Conservation (phyloP, 768 basidiomycete species). For the Termitomyces sp. region DNA sequence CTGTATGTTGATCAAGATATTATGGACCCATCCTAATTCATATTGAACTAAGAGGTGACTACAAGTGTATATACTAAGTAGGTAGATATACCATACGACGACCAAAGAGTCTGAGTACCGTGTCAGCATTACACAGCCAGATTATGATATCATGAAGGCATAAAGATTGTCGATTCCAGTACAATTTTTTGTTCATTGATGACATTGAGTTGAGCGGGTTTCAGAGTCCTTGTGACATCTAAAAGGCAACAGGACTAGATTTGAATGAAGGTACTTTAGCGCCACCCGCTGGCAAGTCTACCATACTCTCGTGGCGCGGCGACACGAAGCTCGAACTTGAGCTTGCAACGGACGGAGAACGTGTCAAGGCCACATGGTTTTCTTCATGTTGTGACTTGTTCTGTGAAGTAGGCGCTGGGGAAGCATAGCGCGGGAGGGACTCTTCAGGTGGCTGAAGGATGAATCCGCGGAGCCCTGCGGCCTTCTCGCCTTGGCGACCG, state of each 20-base stretch:
- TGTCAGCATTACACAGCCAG: background rate
- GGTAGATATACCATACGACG: background rate
- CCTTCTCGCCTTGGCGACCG: conserved; percentile 76
- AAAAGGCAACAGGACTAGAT: conserved; percentile 27
- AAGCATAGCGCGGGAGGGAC: conserved; percentile 46
- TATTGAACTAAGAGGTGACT: background rate
- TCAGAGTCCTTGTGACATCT: background rate
- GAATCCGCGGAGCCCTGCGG: conserved; percentile 64
- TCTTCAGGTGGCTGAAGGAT: conserved; percentile 53
- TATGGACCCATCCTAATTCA: background rate
- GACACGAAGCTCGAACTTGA: conserved; percentile 33
- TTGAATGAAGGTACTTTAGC: conserved; percentile 21
- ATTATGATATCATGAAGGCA: background rate
- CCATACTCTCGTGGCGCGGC: conserved; percentile 22
- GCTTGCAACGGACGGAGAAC: conserved; percentile 23
- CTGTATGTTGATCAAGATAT: no score
- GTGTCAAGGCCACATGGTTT: conserved; percentile 16
- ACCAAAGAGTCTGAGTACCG: background rate
- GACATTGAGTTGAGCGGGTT: background rate
- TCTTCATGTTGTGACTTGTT: background rate
- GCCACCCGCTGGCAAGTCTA: background rate
- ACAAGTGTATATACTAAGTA: background rate
- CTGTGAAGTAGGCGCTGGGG: conserved; percentile 22
- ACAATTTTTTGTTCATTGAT: background rate
- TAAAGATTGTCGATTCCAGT: conserved; percentile 3